Conservation (phyloP, 2,329 filamentous ascomycete genomes). For the Alternaria sp. region DNA sequence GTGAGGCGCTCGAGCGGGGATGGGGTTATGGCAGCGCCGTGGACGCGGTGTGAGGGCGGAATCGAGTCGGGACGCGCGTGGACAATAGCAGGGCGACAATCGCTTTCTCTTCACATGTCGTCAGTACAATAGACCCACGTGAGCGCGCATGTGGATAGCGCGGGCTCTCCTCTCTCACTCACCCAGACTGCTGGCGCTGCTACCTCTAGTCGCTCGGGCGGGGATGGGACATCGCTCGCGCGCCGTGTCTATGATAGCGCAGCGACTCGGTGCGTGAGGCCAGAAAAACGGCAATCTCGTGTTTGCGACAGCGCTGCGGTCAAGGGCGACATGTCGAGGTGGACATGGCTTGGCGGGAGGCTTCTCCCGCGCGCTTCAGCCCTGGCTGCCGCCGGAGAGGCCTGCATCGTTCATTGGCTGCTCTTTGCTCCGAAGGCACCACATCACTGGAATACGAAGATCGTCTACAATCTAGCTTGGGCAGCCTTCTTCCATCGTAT, state of each 20-base stretch:
- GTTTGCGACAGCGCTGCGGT: slow-evolving; percentile 7
- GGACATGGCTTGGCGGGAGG: slow-evolving; percentile 11
- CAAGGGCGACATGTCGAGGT: slow-evolving; percentile 6
- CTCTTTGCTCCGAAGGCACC: not conserved
- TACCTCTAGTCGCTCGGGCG: slow-evolving; percentile 27
- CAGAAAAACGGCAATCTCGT: not conserved
- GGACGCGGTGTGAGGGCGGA: slow-evolving; percentile 3
- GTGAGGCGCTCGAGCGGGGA: slow-evolving; percentile 11
- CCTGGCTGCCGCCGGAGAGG: slow-evolving; percentile 1
- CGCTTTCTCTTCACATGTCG: not conserved
- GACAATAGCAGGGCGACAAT: not conserved
- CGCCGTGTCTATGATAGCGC: not conserved
- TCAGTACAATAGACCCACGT: slow-evolving; percentile 10
- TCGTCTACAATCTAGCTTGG: not conserved
- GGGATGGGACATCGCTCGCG: slow-evolving; percentile 37
- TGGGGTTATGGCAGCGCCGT: not conserved
- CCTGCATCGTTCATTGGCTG: slow-evolving; percentile 5
- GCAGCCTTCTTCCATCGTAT: not conserved
- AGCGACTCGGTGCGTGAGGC: not conserved
- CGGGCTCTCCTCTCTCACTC: slow-evolving; percentile 15
- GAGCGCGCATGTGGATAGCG: slow-evolving; percentile 6
- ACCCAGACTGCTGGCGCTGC: slow-evolving; percentile 7
- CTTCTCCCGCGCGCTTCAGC: slow-evolving; percentile 9
- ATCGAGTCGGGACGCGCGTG: not conserved
- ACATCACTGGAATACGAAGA: not conserved